A percentile compares a stretch with the other conserved stretches of the same genome.
phyloP scores from a whole-genome alignment of 495 filamentous ascomycete genomes.

The Daldinia bambusicola region DNA sequence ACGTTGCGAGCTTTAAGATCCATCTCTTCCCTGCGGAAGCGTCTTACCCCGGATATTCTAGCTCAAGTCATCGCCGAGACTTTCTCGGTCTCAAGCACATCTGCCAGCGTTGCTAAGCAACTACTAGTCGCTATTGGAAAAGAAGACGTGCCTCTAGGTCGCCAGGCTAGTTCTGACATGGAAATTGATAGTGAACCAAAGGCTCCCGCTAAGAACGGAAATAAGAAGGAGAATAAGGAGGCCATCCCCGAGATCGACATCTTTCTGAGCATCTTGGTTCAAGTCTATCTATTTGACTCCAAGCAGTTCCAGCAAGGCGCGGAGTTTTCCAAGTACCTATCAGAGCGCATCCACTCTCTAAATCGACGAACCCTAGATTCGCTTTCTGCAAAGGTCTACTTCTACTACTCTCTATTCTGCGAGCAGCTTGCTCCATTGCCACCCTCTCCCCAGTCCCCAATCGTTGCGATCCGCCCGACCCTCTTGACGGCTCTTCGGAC shows the following conservation, averaged over 20 bases:
- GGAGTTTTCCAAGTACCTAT: conserved; percentile 81
- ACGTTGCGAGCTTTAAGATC: conserved; percentile 91
- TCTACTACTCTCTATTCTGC: conserved; percentile 94
- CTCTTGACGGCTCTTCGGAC: conserved; percentile 90
- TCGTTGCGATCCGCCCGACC: conserved; percentile 85
- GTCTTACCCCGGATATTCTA: conserved; percentile 82
- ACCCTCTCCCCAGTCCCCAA: conserved; percentile 83
- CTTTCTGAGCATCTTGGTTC: conserved; percentile 87
- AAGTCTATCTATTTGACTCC: conserved; percentile 88
- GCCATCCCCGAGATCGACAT: conserved; percentile 89
- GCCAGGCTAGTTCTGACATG: conserved; percentile 70
- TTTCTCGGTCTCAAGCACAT: conserved; percentile 66
- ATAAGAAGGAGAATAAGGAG: conserved; percentile 73
- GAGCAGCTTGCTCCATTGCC: conserved; percentile 88
- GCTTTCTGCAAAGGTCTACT: conserved; percentile 94
- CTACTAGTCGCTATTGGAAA: conserved; percentile 75
- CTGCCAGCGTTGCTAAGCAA: conserved; percentile 71
- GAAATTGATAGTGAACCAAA: conserved; percentile 76
- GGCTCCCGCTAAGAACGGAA: conserved; percentile 57
- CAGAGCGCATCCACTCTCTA: conserved; percentile 83
- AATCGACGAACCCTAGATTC: conserved; percentile 96
- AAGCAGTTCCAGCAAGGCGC: conserved; percentile 81
- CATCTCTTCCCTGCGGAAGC: conserved; percentile 93
- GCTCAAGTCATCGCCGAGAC: conserved; percentile 82
- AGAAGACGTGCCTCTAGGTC: conserved; percentile 67